These are phyloP conservation scores for Leptoxyphium fumago DNA, from an alignment of 2,329 filamentous ascomycete species.

Conservation along the genomic window DNA sequence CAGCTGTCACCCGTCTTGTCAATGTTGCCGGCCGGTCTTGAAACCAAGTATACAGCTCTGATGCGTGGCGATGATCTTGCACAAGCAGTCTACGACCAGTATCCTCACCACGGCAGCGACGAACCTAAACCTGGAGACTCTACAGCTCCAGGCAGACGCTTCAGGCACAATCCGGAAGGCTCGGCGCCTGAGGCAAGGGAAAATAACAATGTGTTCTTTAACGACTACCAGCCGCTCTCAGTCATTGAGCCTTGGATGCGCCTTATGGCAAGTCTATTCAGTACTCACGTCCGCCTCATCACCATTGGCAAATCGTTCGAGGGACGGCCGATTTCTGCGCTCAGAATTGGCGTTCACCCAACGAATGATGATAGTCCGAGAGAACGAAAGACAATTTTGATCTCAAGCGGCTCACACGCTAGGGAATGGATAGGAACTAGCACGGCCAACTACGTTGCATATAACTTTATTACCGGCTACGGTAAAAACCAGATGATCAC, in stretches of 20 bases:
- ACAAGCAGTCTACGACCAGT: slow-evolving; percentile 61
- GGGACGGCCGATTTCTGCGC: slow-evolving; percentile 68
- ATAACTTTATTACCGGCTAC: slow-evolving; percentile 72
- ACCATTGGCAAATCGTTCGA: slow-evolving; percentile 77
- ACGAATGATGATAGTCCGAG: slow-evolving; percentile 33
- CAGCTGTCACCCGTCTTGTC: slow-evolving; percentile 65
- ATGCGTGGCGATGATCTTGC: slow-evolving; percentile 59
- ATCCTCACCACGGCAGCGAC: slow-evolving; percentile 36
- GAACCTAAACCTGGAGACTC: slow-evolving; percentile 3
- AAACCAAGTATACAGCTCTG: slow-evolving; percentile 55
- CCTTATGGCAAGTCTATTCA: slow-evolving; percentile 78
- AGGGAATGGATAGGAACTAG: slow-evolving; percentile 93
- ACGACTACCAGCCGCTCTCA: slow-evolving; percentile 75
- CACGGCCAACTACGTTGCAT: slow-evolving; percentile 81
- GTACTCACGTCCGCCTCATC: slow-evolving; percentile 57
- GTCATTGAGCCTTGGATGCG: slow-evolving; percentile 87
- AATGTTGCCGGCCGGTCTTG: slow-evolving; percentile 61
- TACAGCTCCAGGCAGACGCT: slow-evolving; percentile 13
- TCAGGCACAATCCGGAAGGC: neutral
- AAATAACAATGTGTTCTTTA: slow-evolving; percentile 67
- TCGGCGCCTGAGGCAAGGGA: slow-evolving; percentile 3
- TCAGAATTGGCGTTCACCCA: slow-evolving; percentile 55
- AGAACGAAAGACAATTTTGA: slow-evolving; percentile 58
- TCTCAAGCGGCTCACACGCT: slow-evolving; percentile 80
- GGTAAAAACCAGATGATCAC: slow-evolving; percentile 58